Evolutionary conservation across 345 rosid genomes (phyloP), one percentile per base, ranked within the genome.

Genomic region (Gossypium raimondii): DNA sequence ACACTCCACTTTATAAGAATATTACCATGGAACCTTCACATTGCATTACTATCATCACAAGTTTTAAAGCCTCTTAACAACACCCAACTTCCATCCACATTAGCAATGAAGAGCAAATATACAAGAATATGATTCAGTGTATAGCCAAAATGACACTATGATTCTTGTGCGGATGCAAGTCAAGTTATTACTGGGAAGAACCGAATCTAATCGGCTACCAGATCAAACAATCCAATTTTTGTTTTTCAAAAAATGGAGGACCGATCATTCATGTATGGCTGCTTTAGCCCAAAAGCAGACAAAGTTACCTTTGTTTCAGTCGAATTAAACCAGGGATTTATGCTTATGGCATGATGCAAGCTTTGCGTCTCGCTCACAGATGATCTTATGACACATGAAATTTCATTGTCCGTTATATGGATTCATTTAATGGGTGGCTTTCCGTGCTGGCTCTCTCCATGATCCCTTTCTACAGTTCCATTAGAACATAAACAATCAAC

Each of bases 361-460:
- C 58, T 9, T 53, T 58, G 24, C 60, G 45, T 13, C 50, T 16
- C 13, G 18, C 77, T 72, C 47, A 3, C 17, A 56, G 16, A 18
- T 44, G 75, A 70, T 74, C 25, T 48, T 53, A 57, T 3, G 3
- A 7, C 53, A 67, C 66, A 25, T 0, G 22, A 44, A 70, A 59
- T 9, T 29, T 43, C 20, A 25, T 67, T 44, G 29, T 59, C 72
- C 43, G 56, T 53, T 71, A 71, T 22, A 14, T 0, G 2, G 66
- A 78, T 62, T 52, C 60, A 50, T 77, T 80, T 75, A 83, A 70
- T 9, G 47, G 29, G 61, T 70, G 78, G 7, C 84, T 83, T 81
- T 86, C 92, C 41, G 64, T 71, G 41, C 56, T 14, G 61, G 88
- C 91, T 83, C 76, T 88, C 80, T 77, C 83, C 85, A 85, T 82